Percentiles rank a stretch among this genome's conserved stretches.
These are phyloP conservation scores for Fusarium sp. DNA, from an alignment of 2,329 filamentous ascomycete species.

Conservation along the genomic window DNA sequence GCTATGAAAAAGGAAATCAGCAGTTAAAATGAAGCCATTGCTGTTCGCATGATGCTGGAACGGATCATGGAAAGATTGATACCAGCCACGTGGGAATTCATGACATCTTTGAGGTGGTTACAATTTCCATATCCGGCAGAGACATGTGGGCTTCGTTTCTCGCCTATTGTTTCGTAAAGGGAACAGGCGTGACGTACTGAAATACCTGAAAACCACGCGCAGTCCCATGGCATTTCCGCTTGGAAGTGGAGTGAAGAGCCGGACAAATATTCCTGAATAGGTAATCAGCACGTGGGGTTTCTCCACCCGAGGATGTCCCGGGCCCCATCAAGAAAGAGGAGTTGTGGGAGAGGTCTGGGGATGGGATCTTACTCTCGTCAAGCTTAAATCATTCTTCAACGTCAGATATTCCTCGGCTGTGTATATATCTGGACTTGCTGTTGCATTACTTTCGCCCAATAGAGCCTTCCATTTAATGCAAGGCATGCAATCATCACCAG, in stretches of 20 bases:
- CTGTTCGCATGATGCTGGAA: background rate
- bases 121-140: background rate
- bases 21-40: background rate
- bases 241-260: background rate
- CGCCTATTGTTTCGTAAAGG: background rate
- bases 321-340: background rate
- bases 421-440: background rate
- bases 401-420: background rate
- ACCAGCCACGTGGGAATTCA: background rate
- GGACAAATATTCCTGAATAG: background rate
- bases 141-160: background rate
- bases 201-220: background rate
- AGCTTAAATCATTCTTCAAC: background rate
- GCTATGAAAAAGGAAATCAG: background rate
- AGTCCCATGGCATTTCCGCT: background rate
- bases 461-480: background rate
- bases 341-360: background rate
- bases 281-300: background rate
- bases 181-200: background rate
- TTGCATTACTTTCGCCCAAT: background rate
- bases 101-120: background rate
- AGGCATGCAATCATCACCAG: background rate
- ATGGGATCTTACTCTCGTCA: background rate
- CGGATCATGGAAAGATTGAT: background rate
- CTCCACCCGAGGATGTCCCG: background rate